These are phyloP conservation scores for Purpureocillium lavendulum DNA, from an alignment of 2,329 filamentous ascomycete genomes.

Conservation along the genomic window DNA sequence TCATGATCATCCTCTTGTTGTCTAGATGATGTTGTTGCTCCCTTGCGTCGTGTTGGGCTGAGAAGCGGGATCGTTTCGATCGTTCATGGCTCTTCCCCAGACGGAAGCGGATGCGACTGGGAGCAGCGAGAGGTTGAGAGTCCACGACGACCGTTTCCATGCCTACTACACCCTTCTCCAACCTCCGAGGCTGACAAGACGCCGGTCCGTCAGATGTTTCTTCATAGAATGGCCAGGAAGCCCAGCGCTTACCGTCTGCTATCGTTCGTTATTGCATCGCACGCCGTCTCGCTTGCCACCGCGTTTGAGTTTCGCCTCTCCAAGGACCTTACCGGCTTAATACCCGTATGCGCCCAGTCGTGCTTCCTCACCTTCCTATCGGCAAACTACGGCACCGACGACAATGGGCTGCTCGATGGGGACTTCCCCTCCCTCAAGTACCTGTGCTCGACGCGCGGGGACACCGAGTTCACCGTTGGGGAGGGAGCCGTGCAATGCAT, in stretches of 20 bases:
- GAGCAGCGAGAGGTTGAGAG: too few species aligned
- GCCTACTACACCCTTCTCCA: too few species aligned
- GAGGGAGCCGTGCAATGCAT: conserved; percentile 64
- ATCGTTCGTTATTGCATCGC: conserved; percentile 21
- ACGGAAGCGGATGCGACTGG: too few species aligned
- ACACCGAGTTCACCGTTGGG: conserved; percentile 59
- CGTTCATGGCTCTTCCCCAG: background rate
- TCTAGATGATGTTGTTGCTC: background rate
- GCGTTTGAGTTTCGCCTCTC: conserved; percentile 18
- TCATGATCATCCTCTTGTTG: background rate
- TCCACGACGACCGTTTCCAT: too few species aligned
- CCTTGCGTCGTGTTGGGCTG: background rate
- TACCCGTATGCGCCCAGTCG: conserved; percentile 50
- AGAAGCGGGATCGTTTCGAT: background rate
- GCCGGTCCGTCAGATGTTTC: background rate
- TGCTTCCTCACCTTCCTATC: conserved; percentile 57
- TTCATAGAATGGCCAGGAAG: conserved; percentile 28
- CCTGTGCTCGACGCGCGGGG: conserved; percentile 52
- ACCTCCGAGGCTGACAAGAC: background rate
- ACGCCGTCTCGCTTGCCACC: conserved; percentile 15
- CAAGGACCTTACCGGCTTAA: conserved; percentile 28
- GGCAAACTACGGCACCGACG: conserved; percentile 44
- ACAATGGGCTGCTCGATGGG: conserved; percentile 28
- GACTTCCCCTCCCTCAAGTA: conserved; percentile 47
- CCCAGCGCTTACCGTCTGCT: conserved; percentile 18